These are phyloP conservation scores for Paraconiothyrium sp. DNA, from an alignment of 2,329 filamentous ascomycete genomes.

Conservation along the genomic window DNA sequence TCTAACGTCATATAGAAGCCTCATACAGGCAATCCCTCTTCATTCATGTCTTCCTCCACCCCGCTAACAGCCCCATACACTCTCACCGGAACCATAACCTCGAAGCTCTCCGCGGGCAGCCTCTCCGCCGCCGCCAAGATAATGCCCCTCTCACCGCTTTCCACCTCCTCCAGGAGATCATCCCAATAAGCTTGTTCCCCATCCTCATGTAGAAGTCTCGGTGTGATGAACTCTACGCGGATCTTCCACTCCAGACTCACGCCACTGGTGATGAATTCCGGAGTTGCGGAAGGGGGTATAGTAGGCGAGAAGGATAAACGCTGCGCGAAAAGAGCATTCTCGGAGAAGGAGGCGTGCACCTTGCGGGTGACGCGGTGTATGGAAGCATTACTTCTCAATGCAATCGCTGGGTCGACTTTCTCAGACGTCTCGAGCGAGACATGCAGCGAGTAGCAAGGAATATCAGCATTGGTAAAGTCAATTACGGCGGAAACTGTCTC, in stretches of 20 bases:
- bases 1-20: background rate
- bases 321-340: slow-evolving; percentile 83
- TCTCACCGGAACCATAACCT: slow-evolving; percentile 83
- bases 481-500: slow-evolving; percentile 86
- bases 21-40: slow-evolving; percentile 45
- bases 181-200: slow-evolving; percentile 41
- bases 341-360: slow-evolving; percentile 78
- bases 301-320: slow-evolving; percentile 82
- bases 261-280: slow-evolving; percentile 90
- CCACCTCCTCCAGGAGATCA: slow-evolving; percentile 78
- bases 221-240: slow-evolving; percentile 90
- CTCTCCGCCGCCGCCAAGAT: slow-evolving; percentile 81
- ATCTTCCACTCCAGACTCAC: slow-evolving; percentile 89
- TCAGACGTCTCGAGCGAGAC: slow-evolving; percentile 87
- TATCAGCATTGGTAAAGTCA: slow-evolving; percentile 80
- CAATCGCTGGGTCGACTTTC: slow-evolving; percentile 80
- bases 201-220: slow-evolving; percentile 58
- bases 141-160: slow-evolving; percentile 79
- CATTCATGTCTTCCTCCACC: slow-evolving; percentile 39
- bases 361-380: slow-evolving; percentile 88
- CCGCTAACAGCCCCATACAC: slow-evolving; percentile 73
- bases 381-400: slow-evolving; percentile 84
- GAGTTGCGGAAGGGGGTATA: slow-evolving; percentile 84
- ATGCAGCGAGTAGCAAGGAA: slow-evolving; percentile 87
- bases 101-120: slow-evolving; percentile 86